A percentile compares a stretch with the other conserved stretches of the same genome.
phyloP scores from a whole-genome alignment of 768 basidiomycete genomes.

The Boletus huronensis region DNA sequence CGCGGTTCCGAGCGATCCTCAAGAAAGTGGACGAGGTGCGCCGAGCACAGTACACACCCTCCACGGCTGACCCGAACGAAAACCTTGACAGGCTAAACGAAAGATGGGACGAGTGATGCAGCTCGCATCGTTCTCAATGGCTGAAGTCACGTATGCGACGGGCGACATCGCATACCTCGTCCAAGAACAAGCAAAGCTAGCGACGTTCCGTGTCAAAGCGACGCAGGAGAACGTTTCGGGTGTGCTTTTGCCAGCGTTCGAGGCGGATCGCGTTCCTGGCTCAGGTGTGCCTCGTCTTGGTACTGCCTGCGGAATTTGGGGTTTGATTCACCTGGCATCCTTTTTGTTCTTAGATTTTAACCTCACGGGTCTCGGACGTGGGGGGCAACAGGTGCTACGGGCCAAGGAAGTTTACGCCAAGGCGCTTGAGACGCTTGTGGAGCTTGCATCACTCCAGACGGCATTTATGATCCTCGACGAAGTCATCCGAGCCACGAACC shows the following conservation, averaged over 20 bases:
- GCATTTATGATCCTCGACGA: conserved; percentile 99
- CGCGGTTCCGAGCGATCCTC: conserved; percentile 90
- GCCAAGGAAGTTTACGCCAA: conserved; percentile 98
- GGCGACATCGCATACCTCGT: conserved; percentile 98
- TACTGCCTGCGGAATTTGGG: neutral
- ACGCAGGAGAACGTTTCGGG: conserved; percentile 98
- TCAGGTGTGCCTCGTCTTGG: conserved; percentile 51
- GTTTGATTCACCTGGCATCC: neutral
- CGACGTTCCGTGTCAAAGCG: conserved; percentile 89
- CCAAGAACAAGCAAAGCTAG: conserved; percentile 90
- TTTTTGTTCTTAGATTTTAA: conserved; percentile 83
- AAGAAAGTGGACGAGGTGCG: conserved; percentile 95
- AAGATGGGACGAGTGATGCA: conserved; percentile 99
- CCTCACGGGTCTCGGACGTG: conserved; percentile 92
- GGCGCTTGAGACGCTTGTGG: conserved; percentile 94
- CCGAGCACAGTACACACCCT: conserved; percentile 6
- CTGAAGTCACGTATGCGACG: conserved; percentile 97
- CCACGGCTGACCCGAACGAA: conserved; percentile 16
- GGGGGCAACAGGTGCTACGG: conserved; percentile 92
- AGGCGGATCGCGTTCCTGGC: conserved; percentile 81
- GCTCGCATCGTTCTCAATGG: conserved; percentile 96
- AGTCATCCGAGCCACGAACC: conserved; percentile 98
- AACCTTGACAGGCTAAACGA: conserved; percentile 75
- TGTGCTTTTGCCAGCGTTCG: conserved; percentile 93
- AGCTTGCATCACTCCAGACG: conserved; percentile 94